Evolutionary conservation across 495 filamentous ascomycete species (phyloP).

Genomic region (Neurospora cerealis): DNA sequence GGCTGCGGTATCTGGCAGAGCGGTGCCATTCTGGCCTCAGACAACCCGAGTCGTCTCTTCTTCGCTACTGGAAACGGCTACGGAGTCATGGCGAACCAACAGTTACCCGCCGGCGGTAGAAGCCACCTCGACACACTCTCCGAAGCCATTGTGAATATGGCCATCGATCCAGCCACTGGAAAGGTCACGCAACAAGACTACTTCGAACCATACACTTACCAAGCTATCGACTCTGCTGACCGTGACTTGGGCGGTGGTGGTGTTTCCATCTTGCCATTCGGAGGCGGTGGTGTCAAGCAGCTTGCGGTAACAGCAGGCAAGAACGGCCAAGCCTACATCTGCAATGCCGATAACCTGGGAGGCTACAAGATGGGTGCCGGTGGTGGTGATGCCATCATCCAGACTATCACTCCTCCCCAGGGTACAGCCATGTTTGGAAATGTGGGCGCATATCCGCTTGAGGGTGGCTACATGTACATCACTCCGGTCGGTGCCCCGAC

Average conservation of each 20-base stretch:
- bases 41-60: slow-evolving; percentile 11
- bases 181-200: slow-evolving; percentile 25
- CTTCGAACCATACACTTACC: slow-evolving; percentile 12
- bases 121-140: slow-evolving; percentile 10
- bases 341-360: slow-evolving; percentile 31
- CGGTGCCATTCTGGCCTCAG: slow-evolving; percentile 14
- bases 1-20: slow-evolving; percentile 12
- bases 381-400: slow-evolving; percentile 24
- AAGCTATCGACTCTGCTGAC: slow-evolving; percentile 5
- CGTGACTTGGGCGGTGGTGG: slow-evolving; percentile 9
- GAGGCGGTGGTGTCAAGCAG: slow-evolving; percentile 15
- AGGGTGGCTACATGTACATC: slow-evolving; percentile 10
- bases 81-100: slow-evolving; percentile 7
- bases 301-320: slow-evolving; percentile 26
- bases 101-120: slow-evolving; percentile 3
- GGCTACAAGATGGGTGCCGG: slow-evolving; percentile 15
- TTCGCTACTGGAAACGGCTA: slow-evolving; percentile 6
- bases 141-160: slow-evolving; percentile 22
- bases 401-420: slow-evolving; percentile 21
- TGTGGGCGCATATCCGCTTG: slow-evolving; percentile 9
- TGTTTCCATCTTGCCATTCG: slow-evolving; percentile 24
- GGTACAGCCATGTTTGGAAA: slow-evolving; percentile 11
- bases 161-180: slow-evolving; percentile 14
- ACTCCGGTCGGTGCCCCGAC: slow-evolving; percentile 17
- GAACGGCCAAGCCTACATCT: slow-evolving; percentile 26